Evolutionary conservation across 2,329 filamentous ascomycete genomes (phyloP).

Genomic region (Lasiodiplodia sp.): DNA sequence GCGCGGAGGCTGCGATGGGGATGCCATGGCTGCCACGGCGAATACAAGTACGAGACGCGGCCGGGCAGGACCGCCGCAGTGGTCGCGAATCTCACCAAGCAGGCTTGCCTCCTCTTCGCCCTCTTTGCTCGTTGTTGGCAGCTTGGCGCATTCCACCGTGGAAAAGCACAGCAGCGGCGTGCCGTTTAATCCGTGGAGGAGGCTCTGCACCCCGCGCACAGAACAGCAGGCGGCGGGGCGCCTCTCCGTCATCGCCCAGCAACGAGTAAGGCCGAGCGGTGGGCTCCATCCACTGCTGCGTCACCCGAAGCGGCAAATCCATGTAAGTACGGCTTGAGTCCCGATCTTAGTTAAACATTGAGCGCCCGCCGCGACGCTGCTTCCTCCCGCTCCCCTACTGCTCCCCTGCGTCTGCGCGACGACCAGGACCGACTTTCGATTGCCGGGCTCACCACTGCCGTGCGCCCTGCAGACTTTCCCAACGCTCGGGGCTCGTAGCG

Average conservation of each 20-base stretch:
- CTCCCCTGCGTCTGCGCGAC: constrained; percentile 1
- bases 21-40: not conserved
- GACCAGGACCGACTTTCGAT: not conserved
- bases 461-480: constrained; percentile 9
- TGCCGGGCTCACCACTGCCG: constrained; percentile 14
- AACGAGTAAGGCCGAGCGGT: constrained; percentile 25
- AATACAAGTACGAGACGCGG: constrained; percentile 16
- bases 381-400: not conserved
- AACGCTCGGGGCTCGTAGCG: not conserved
- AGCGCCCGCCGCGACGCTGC: constrained; percentile 1
- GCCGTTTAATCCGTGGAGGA: constrained; percentile 12
- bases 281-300: constrained; percentile 19
- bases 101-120: constrained; percentile 17
- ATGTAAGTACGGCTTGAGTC: constrained; percentile 20
- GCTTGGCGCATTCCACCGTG: constrained; percentile 7
- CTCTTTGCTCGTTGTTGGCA: constrained; percentile 11
- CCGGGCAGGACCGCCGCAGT: not conserved
- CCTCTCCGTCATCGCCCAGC: constrained; percentile 20
- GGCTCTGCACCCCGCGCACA: constrained; percentile 24
- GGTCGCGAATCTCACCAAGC: constrained; percentile 21
- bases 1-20: constrained; percentile 5
- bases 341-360: constrained; percentile 21
- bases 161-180: not conserved
- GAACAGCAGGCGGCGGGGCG: constrained; percentile 23
- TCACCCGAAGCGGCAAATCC: constrained; percentile 25